phyloP scores from a whole-genome alignment of 352 stramenopile species.

The Globisporangium paddicum region DNA sequence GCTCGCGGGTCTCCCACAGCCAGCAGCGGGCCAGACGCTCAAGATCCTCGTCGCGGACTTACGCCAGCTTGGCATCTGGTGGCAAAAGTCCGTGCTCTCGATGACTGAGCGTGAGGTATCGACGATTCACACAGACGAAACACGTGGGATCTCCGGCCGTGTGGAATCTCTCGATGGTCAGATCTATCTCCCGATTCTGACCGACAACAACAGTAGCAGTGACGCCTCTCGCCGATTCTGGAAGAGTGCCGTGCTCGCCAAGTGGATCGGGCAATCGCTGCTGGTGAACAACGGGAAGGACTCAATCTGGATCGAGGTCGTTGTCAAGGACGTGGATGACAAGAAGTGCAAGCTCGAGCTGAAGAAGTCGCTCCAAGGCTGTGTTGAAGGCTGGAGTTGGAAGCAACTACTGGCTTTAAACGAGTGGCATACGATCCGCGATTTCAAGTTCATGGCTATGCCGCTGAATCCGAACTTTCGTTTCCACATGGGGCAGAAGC shows the following conservation, averaged over 20 bases:
- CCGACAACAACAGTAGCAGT: conserved; percentile 28
- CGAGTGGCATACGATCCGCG: conserved; percentile 52
- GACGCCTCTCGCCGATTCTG: conserved; percentile 38
- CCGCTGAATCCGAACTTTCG: conserved; percentile 59
- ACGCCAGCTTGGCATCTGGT: conserved; percentile 52
- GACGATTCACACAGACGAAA: conserved; percentile 53
- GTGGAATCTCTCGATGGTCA: conserved; percentile 64
- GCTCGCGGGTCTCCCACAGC: conserved; percentile 28
- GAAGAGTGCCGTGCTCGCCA: conserved; percentile 28
- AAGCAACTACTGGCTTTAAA: conserved; percentile 30
- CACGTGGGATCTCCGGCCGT: conserved; percentile 27
- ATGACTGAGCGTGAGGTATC: conserved; percentile 51
- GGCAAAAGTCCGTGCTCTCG: conserved; percentile 53
- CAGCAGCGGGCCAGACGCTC: conserved; percentile 27
- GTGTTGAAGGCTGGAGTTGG: conserved; percentile 30
- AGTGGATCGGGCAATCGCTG: conserved; percentile 52
- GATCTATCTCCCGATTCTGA: conserved; percentile 46
- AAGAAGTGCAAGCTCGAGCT: conserved; percentile 60
- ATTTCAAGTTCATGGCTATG: conserved; percentile 39
- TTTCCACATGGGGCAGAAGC: conserved; percentile 60
- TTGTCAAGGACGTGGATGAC: conserved; percentile 54
- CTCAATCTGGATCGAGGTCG: conserved; percentile 59
- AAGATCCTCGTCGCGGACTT: conserved; percentile 56
- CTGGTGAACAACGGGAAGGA: conserved; percentile 73
- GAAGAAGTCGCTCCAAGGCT: conserved; percentile 42